These are phyloP conservation scores for Agastache rugosa DNA, from an alignment of 257 asterid species.

Conservation along the genomic window DNA sequence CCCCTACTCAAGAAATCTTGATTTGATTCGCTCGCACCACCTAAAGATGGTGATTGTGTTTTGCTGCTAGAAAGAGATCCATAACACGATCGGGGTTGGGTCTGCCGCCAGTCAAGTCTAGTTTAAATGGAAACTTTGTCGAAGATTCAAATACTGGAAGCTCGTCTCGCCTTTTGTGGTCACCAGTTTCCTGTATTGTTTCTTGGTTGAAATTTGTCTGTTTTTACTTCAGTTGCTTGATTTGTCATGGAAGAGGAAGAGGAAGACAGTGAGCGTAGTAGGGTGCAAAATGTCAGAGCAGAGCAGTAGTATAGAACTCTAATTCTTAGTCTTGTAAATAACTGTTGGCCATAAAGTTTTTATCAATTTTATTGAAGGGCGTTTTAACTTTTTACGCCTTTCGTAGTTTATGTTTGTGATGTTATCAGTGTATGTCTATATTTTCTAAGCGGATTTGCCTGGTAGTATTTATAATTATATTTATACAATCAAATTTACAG, in stretches of 20 bases:
- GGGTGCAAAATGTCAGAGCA: constrained; percentile 28
- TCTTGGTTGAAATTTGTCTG: constrained; percentile 31
- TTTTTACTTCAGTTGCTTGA: constrained; percentile 24
- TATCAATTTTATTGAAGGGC: constrained; percentile 6
- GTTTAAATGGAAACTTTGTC: constrained; percentile 5
- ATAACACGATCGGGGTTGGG: neutral
- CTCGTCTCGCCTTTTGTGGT: neutral
- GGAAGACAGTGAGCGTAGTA: constrained; percentile 12
- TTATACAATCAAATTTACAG: too few species aligned
- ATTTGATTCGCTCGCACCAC: constrained; percentile 35
- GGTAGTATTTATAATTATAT: too few species aligned
- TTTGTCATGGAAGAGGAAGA: constrained; percentile 25
- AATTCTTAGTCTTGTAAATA: constrained; percentile 48
- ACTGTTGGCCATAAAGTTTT: constrained; percentile 2
- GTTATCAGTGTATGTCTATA: too few species aligned
- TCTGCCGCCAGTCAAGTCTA: constrained; percentile 18
- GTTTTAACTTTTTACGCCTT: neutral
- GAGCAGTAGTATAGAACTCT: constrained; percentile 33
- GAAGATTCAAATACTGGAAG: constrained; percentile 19
- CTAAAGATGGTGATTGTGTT: constrained; percentile 25
- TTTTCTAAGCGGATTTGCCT: too few species aligned
- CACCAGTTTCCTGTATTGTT: neutral
- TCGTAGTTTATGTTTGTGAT: too few species aligned
- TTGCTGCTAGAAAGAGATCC: constrained; percentile 14
- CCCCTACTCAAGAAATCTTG: constrained; percentile 54